A percentile compares a stretch with the other conserved stretches of the same genome.
These are phyloP conservation scores for Daldinia vernicosa DNA, from an alignment of 495 filamentous ascomycete species.

Conservation along the genomic window DNA sequence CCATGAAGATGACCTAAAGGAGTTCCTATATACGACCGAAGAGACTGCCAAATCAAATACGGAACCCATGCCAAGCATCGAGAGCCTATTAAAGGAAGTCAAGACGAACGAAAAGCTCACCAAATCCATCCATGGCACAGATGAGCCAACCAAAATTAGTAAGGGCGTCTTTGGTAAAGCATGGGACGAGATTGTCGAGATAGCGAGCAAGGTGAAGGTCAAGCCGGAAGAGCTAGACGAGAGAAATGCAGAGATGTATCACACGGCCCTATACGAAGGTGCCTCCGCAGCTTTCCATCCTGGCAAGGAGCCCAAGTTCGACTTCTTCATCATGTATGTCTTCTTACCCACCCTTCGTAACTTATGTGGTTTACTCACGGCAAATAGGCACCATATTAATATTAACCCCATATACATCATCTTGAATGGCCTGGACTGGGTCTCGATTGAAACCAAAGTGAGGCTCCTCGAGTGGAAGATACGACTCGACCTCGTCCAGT, in stretches of 20 bases:
- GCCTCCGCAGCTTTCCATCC: slow-evolving; percentile 66
- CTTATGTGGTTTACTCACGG: not conserved
- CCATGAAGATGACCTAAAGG: slow-evolving; percentile 61
- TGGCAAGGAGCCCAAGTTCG: slow-evolving; percentile 71
- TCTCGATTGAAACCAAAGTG: slow-evolving; percentile 58
- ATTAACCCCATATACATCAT: slow-evolving; percentile 51
- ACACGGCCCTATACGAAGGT: slow-evolving; percentile 71
- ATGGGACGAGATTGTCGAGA: slow-evolving; percentile 66
- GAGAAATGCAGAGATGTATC: slow-evolving; percentile 79
- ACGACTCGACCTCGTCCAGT: slow-evolving; percentile 72
- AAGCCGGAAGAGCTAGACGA: slow-evolving; percentile 69
- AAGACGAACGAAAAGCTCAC: slow-evolving; percentile 63
- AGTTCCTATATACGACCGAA: slow-evolving; percentile 64
- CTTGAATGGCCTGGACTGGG: slow-evolving; percentile 52
- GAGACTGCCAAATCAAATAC: slow-evolving; percentile 49
- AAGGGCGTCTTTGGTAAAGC: slow-evolving; percentile 73
- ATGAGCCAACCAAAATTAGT: slow-evolving; percentile 66
- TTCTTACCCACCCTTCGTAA: not conserved
- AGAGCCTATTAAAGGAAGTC: slow-evolving; percentile 68
- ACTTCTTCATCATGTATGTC: slow-evolving; percentile 80
- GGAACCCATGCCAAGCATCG: slow-evolving; percentile 58
- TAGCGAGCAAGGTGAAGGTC: slow-evolving; percentile 68
- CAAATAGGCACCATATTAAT: slow-evolving; percentile 56
- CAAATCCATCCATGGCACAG: slow-evolving; percentile 57
- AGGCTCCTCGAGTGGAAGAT: slow-evolving; percentile 81